These are phyloP conservation scores for Zymoseptoria ardabiliae DNA, from an alignment of 2,329 filamentous ascomycete species.

Conservation along the genomic window DNA sequence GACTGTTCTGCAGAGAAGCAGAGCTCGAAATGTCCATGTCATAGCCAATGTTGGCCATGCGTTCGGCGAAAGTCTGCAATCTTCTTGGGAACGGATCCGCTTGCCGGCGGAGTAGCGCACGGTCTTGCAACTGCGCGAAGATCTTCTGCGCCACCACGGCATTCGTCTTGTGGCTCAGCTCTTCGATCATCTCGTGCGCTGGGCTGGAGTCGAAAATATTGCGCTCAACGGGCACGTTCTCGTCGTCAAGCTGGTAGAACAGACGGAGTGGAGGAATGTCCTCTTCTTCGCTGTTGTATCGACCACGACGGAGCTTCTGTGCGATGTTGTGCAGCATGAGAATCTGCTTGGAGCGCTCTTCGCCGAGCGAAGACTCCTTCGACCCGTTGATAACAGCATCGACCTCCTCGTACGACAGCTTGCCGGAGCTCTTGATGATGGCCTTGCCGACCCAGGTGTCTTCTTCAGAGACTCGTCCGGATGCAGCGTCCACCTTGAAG, in stretches of 20 bases:
- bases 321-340: slow-evolving; percentile 72
- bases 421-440: slow-evolving; percentile 85
- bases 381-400: slow-evolving; percentile 69
- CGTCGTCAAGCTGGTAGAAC: slow-evolving; percentile 89
- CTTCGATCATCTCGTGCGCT: slow-evolving; percentile 88
- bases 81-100: slow-evolving; percentile 77
- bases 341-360: slow-evolving; percentile 66
- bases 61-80: slow-evolving; percentile 81
- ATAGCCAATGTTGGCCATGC: slow-evolving; percentile 86
- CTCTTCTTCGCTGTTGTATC: slow-evolving; percentile 67
- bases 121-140: slow-evolving; percentile 71
- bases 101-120: slow-evolving; percentile 86
- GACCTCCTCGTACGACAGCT: slow-evolving; percentile 76
- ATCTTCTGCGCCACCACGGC: slow-evolving; percentile 81
- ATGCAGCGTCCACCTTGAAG: slow-evolving; percentile 79
- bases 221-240: slow-evolving; percentile 92
- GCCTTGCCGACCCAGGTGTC: slow-evolving; percentile 92
- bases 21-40: slow-evolving; percentile 86
- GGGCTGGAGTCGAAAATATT: slow-evolving; percentile 91
- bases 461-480: slow-evolving; percentile 69
- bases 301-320: slow-evolving; percentile 82
- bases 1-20: slow-evolving; percentile 82
- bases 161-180: slow-evolving; percentile 90
- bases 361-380: slow-evolving; percentile 47
- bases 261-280: slow-evolving; percentile 80